Evolutionary conservation across 1,284 basidiomycete genomes (phyloP).

Genomic region (Meira nashicola): DNA sequence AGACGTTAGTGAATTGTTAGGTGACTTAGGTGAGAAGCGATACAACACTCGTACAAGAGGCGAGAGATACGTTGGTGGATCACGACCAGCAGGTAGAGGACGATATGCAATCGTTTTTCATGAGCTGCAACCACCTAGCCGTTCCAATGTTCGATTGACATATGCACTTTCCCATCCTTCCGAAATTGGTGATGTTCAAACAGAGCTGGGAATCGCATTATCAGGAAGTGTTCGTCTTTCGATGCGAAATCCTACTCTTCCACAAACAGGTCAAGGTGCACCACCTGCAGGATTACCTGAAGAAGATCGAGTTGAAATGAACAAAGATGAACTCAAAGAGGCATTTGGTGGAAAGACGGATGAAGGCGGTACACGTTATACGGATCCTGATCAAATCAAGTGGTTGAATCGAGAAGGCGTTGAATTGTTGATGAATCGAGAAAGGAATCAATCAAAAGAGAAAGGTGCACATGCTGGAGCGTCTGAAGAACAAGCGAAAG

Average conservation of each 20-base stretch:
- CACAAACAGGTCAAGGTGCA: constrained; percentile 23
- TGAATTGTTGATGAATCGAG: constrained; percentile 33
- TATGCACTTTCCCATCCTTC: constrained; percentile 34
- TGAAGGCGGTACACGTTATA: constrained; percentile 29
- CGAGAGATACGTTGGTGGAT: constrained; percentile 26
- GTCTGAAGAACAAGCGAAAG: constrained; percentile 26
- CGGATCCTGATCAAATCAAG: constrained; percentile 25
- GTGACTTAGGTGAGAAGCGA: constrained; percentile 22
- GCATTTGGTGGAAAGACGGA: constrained; percentile 35
- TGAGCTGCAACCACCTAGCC: constrained; percentile 25
- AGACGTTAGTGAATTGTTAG: constrained; percentile 17
- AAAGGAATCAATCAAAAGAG: constrained; percentile 23
- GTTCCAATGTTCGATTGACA: constrained; percentile 27
- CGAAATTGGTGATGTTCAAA: constrained; percentile 32
- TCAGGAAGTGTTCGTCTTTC: constrained; percentile 27
- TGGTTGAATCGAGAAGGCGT: constrained; percentile 33
- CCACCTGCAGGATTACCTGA: constrained; percentile 26
- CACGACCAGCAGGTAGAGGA: constrained; percentile 31
- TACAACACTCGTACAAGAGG: constrained; percentile 38
- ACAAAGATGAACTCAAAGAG: constrained; percentile 27
- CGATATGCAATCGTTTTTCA: constrained; percentile 32
- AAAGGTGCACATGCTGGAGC: constrained; percentile 22
- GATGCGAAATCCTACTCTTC: constrained; percentile 37
- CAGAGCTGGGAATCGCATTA: constrained; percentile 29
- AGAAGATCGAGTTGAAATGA: constrained; percentile 25